phyloP scores from a whole-genome alignment of 352 stramenopile genomes.

The Globisporangium mamillatum region DNA sequence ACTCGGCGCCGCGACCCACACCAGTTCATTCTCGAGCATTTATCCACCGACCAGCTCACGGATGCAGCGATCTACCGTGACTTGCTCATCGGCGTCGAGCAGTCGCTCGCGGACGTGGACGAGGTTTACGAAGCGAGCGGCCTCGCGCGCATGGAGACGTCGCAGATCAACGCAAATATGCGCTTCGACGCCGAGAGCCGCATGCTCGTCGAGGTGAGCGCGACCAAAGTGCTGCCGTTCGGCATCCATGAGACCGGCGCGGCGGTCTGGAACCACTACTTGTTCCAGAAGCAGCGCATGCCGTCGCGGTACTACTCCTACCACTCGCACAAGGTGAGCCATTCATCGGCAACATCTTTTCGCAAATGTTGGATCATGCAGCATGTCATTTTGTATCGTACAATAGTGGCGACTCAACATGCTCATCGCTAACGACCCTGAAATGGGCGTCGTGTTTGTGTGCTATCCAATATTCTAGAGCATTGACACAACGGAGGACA shows the following conservation, averaged over 20 bases:
- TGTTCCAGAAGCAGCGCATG: constrained; percentile 21
- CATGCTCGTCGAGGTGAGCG: constrained; percentile 24
- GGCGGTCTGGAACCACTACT: constrained; percentile 40
- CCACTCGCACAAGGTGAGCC: constrained; percentile 17
- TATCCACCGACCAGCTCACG: neutral
- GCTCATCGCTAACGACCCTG: neutral
- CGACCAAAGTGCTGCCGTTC: constrained; percentile 36
- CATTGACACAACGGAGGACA: constrained; percentile 6
- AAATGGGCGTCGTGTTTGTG: neutral
- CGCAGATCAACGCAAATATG: constrained; percentile 25
- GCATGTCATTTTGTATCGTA: too few relatives aligned
- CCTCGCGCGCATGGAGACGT: constrained; percentile 21
- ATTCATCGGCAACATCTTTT: neutral
- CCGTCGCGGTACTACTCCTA: constrained; percentile 37
- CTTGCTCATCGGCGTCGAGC: constrained; percentile 21
- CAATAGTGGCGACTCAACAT: neutral
- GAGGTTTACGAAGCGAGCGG: constrained; percentile 23
- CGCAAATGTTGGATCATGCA: neutral
- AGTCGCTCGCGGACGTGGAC: constrained; percentile 25
- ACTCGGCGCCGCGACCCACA: neutral
- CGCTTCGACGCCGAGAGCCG: constrained; percentile 20
- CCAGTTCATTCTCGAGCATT: neutral
- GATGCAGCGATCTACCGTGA: constrained; percentile 18
- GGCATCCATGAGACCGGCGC: constrained; percentile 21
- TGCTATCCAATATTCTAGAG: neutral